Conservation (phyloP, 257 asterid species). For the Scutellaria baicalensis region DNA sequence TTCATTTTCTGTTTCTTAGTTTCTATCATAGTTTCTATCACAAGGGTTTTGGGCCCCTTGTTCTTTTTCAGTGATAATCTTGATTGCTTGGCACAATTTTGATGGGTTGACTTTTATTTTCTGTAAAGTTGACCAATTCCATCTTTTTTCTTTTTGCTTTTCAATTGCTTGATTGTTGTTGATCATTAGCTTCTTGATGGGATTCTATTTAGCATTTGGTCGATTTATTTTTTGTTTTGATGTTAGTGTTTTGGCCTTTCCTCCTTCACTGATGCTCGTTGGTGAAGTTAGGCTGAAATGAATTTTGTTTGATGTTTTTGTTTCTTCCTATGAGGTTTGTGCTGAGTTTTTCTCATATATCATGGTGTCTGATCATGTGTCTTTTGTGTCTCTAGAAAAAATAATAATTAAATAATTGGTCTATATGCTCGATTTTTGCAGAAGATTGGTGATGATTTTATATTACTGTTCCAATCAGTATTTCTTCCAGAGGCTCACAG, state of each 20-base stretch:
- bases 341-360: neutral
- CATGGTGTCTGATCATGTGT: neutral
- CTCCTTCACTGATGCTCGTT: neutral
- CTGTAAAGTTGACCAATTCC: neutral
- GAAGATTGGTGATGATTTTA: no score
- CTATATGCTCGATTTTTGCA: neutral
- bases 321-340: neutral
- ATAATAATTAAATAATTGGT: no score
- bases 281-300: neutral
- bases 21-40: neutral
- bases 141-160: neutral
- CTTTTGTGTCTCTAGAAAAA: neutral
- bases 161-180: neutral
- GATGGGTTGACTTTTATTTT: constrained; percentile 5
- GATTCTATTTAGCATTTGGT: neutral
- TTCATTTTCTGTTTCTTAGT: neutral
- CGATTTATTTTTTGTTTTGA: neutral
- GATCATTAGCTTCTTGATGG: neutral
- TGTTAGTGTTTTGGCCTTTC: neutral
- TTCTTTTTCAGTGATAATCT: neutral
- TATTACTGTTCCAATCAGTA: no score
- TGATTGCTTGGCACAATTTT: neutral
- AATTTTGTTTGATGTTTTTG: neutral
- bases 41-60: constrained; percentile 2
- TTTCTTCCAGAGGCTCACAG: no score